phyloP scores from a whole-genome alignment of 2,329 filamentous ascomycete genomes.

The Geoglossum cookeanum region DNA sequence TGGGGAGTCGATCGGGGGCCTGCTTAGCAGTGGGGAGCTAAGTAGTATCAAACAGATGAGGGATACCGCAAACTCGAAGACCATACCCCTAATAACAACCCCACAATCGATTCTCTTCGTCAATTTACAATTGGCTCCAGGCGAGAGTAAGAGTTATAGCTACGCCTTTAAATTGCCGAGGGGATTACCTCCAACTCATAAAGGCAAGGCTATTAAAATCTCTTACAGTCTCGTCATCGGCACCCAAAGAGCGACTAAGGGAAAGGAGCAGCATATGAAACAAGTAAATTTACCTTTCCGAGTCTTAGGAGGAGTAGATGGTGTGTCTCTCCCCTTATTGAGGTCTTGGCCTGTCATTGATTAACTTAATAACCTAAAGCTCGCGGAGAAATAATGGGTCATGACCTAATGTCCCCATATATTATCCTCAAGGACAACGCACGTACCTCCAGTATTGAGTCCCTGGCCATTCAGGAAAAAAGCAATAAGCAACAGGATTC shows the following conservation, averaged over 20 bases:
- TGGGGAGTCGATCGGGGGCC: slow-evolving; percentile 69
- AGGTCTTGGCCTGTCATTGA: not conserved
- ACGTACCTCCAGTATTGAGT: slow-evolving; percentile 24
- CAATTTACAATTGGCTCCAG: slow-evolving; percentile 68
- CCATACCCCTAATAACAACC: slow-evolving; percentile 80
- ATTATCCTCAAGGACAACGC: slow-evolving; percentile 75
- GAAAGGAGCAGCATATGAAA: slow-evolving; percentile 61
- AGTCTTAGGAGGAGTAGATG: slow-evolving; percentile 81
- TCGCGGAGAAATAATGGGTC: slow-evolving; percentile 71
- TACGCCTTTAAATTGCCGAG: slow-evolving; percentile 74
- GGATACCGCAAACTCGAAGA: slow-evolving; percentile 64
- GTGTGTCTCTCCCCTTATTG: slow-evolving; percentile 16
- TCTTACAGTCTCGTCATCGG: slow-evolving; percentile 80
- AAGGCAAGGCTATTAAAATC: slow-evolving; percentile 86
- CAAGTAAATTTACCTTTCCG: slow-evolving; percentile 88
- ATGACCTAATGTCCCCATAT: slow-evolving; percentile 89
- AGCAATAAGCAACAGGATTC: slow-evolving; percentile 19
- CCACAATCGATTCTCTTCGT: slow-evolving; percentile 94
- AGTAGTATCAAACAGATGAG: slow-evolving; percentile 95
- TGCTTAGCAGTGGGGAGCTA: slow-evolving; percentile 71
- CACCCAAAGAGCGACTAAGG: slow-evolving; percentile 64
- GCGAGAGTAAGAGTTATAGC: slow-evolving; percentile 71
- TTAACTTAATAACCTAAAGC: not conserved
- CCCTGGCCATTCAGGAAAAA: slow-evolving; percentile 1
- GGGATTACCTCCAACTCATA: slow-evolving; percentile 78